A percentile compares a stretch with the other conserved stretches of the same genome.
Conservation (phyloP, 129 eudicot species). For the sunflower (Helianthus annuus) region DNA sequence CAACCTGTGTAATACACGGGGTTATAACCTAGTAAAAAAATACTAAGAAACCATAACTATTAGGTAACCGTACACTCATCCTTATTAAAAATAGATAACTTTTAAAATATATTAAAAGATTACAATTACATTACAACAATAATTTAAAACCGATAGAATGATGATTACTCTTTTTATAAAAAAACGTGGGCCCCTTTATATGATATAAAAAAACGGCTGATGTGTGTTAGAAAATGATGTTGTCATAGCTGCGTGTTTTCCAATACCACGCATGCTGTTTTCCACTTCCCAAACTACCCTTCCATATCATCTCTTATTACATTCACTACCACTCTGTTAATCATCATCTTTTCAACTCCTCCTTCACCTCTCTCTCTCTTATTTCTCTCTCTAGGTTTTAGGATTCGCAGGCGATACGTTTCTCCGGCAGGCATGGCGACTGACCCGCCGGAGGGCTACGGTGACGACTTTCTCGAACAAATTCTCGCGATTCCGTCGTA, state of each 20-base stretch:
- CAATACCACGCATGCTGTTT: slow-evolving; percentile 52
- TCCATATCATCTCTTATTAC: slow-evolving; percentile 1
- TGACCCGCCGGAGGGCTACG: slow-evolving; percentile 70
- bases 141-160: neutral
- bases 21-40: too few species aligned
- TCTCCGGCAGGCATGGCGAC: slow-evolving; percentile 49
- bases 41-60: too few species aligned
- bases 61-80: too few species aligned
- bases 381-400: neutral
- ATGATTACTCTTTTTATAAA: neutral
- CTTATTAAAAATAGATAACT: too few species aligned
- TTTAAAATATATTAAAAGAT: too few species aligned
- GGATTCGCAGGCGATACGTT: too few species aligned
- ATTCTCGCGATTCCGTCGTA: slow-evolving; percentile 72
- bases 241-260: slow-evolving; percentile 49
- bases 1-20: too few species aligned
- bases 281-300: slow-evolving; percentile 28
- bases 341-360: slow-evolving; percentile 24
- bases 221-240: slow-evolving; percentile 35
- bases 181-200: neutral
- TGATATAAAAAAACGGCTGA: slow-evolving; percentile 22
- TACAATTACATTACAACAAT: too few species aligned
- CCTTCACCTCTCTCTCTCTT: neutral
- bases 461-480: slow-evolving; percentile 85
- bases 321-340: slow-evolving; percentile 22